Evolutionary conservation across 805 yeast genomes (phyloP).

Genomic region (Metschnikowia shivogae): DNA sequence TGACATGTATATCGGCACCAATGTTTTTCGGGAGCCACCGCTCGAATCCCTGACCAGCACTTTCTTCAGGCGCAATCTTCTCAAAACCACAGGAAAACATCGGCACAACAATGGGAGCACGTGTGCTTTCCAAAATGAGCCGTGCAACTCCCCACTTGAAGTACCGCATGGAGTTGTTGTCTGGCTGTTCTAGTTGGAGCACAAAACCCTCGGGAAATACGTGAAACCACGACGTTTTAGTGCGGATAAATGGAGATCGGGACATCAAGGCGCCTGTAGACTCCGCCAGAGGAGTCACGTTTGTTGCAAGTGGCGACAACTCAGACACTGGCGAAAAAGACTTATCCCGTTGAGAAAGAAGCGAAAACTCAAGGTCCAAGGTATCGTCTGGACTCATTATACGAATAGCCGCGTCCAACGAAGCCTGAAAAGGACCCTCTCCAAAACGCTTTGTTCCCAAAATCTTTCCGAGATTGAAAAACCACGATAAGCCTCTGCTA

Average conservation of each 20-base stretch:
- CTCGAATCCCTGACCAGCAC: conserved; percentile 51
- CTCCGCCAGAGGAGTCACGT: conserved; percentile 27
- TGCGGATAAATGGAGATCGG: conserved; percentile 51
- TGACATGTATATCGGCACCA: conserved; percentile 64
- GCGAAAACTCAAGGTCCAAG: conserved; percentile 39
- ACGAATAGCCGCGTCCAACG: conserved; percentile 81
- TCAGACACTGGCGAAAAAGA: conserved; percentile 21
- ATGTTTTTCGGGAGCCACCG: conserved; percentile 58
- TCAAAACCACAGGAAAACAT: conserved; percentile 85
- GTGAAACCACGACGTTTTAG: conserved; percentile 84
- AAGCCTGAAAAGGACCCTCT: conserved; percentile 86
- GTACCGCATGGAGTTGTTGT: conserved; percentile 82
- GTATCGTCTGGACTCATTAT: conserved; percentile 77
- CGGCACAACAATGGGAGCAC: conserved; percentile 83
- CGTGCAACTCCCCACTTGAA: conserved; percentile 95
- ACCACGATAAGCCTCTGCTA: conserved; percentile 45
- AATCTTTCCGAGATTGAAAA: conserved; percentile 87
- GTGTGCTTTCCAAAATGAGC: conserved; percentile 73
- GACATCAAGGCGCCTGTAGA: conserved; percentile 30
- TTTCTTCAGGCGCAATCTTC: conserved; percentile 75
- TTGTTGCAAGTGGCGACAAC: conserved; percentile 14
- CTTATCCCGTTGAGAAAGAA: background rate
- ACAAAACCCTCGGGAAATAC: conserved; percentile 95
- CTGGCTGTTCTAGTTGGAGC: conserved; percentile 76
- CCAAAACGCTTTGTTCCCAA: conserved; percentile 86